Evolutionary conservation across 164 flowering plant genomes (phyloP), one percentile per base, ranked within the genome.

Genomic region (Dillenia turbinata): DNA sequence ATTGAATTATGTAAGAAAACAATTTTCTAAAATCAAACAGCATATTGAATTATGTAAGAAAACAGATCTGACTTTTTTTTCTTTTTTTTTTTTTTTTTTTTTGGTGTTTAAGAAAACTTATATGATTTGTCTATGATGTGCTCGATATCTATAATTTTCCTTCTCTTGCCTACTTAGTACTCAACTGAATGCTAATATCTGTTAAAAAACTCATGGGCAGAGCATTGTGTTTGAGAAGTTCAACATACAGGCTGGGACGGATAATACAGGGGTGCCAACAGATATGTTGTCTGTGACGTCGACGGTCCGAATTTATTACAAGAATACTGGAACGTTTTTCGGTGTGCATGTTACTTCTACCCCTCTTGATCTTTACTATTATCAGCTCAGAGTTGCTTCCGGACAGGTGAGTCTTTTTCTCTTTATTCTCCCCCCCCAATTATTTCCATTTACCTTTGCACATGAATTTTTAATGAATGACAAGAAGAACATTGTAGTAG

Each of bases 261-360:
- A 91, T 59, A 16, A 26, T 6, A 61, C 85, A 0, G 96, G 96
- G 0, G 96, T 95, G 6, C 79, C 94, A 43, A 95, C 97, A 12
- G 90, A 88, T 63, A 85, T 95, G 97, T 65, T 92, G 59, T 68
- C 90, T 4, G 12, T 95, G 62, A 85, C 85, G 65, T 83, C 97
- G 5, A 90, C 91, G 71, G 88, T 92, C 66, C 81, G 51, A 75
- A 75, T 95, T 15, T 52, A 17, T 2, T 88, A 76, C 69, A 52
- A 81, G 26, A 95, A 95, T 53, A 80, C 85, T 0, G 93, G 79
- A 1, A 85, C 97, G 7, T 92, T 89, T 70, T 95, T 88, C 52
- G 96, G 94, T 13, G 90, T 90, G 17, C 96, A 92, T 52, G 96
- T 89, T 54, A 77, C 90, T 6, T 74, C 92, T 5, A 78, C 87